Percentiles rank a stretch among this genome's conserved stretches.
phyloP scores from a whole-genome alignment of 177 flowering plant genomes.

The Vitis hybrid region DNA sequence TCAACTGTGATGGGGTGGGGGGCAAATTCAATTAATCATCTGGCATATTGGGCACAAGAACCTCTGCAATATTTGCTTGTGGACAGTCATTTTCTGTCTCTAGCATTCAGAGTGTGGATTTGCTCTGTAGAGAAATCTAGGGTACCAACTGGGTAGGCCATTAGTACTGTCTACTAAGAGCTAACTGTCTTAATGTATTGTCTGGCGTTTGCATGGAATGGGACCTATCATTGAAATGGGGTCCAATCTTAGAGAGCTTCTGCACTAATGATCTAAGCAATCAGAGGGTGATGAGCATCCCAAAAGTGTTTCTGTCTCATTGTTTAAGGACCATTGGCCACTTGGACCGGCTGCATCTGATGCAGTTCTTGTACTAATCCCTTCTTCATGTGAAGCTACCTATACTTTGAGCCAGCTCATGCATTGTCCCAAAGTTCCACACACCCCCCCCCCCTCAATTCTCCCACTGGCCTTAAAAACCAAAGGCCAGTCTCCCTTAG shows the following conservation, averaged over 20 bases:
- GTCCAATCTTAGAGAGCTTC: conserved; percentile 2
- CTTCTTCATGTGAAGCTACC: neutral
- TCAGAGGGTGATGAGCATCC: conserved; percentile 10
- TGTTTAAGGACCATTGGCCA: conserved; percentile 13
- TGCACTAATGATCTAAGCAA: conserved; percentile 14
- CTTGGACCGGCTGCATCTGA: neutral
- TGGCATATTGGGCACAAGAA: conserved; percentile 7
- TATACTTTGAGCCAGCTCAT: conserved; percentile 23
- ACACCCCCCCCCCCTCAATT: too few species aligned
- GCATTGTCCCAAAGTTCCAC: conserved; percentile 6
- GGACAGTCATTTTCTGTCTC: conserved; percentile 26
- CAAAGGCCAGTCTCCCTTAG: too few species aligned
- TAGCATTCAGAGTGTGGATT: conserved; percentile 17
- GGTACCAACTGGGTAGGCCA: conserved; percentile 22
- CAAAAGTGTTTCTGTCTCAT: neutral
- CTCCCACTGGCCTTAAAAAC: too few species aligned
- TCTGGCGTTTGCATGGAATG: conserved; percentile 22
- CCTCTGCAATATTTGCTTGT: conserved; percentile 2
- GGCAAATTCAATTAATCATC: neutral
- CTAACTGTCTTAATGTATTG: conserved; percentile 19
- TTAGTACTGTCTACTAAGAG: conserved; percentile 10
- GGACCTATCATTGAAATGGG: conserved; percentile 23
- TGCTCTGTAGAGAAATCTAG: conserved; percentile 16
- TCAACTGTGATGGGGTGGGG: too few species aligned
- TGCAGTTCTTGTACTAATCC: neutral